Base-by-base conservation (phyloP, 1,139 yeast species). In the Protomyces lactucae-debilis region DNA sequence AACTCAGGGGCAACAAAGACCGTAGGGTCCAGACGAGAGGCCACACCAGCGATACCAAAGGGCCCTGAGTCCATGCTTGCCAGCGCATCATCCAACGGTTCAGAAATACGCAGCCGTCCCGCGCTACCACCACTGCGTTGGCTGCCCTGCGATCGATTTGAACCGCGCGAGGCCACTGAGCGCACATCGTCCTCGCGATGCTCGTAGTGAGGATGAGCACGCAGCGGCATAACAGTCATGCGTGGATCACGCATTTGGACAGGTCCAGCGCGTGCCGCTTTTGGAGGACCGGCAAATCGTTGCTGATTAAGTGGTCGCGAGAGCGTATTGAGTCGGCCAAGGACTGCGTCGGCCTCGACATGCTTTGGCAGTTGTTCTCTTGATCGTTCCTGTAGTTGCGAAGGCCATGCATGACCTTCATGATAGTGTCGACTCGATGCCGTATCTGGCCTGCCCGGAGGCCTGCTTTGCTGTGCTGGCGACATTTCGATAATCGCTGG, bases 241-340 rank as follows among this genome's bases (percentile, higher is more conserved):
- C 61, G 36, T 28, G 61, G 61, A 28, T 57, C 61, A n/a, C 53
- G 53, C 16, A 55, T 51, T 10, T 57, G 61, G 10, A 57, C 53
- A 12, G 61, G 61, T 6, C 61, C 61, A 3, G 40, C 28, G 6
- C 61, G 32, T 10, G 39, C 23, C 48, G 55, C 28, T 51, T 18
- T 16, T 23, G 61, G 39, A 57, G 37, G 16, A 51, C 55, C 28
- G 16, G 25, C 16, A 51, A 51, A 52, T 37, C 61, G 43, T 28
- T 28, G 32, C 43, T 37, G 43, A 1, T n/a, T n/a, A n/a, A 37
- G 48, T 21, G 48, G 48, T 18, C 48, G 48, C 14, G 12, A 10
- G 5, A n/a, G 21, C 25, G 35, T 59, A 16, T 52, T 40, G 16
- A 59, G 37, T 23, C 43, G 37, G 18, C 63, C 63, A 10, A 59